phyloP scores from a whole-genome alignment of 257 asterid species.

The Penstemon barbatus region DNA sequence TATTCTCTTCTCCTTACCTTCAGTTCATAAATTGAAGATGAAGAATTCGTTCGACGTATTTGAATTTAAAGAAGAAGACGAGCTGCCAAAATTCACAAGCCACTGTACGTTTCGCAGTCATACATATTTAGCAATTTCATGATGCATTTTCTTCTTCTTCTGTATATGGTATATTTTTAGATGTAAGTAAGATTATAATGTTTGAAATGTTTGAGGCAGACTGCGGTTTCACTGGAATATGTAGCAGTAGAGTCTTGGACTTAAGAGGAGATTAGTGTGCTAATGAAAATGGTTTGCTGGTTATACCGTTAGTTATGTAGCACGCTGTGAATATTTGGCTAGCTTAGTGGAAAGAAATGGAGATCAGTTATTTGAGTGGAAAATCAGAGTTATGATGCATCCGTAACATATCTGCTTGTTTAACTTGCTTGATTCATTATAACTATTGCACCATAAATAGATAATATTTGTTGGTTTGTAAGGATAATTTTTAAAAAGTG shows the following conservation, averaged over 20 bases:
- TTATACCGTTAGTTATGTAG: neutral
- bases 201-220: neutral
- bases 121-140: neutral
- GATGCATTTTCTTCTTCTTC: neutral
- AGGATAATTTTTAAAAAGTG: neutral
- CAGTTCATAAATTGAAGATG: neutral
- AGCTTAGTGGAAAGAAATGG: neutral
- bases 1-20: no score
- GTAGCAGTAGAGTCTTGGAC: neutral
- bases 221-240: neutral
- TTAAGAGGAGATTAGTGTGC: neutral
- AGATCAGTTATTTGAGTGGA: neutral
- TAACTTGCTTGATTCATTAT: neutral
- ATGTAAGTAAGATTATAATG: no score
- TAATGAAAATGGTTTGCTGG: neutral
- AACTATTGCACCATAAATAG: neutral
- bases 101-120: neutral
- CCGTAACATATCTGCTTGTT: neutral
- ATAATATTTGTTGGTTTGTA: neutral
- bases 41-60: neutral
- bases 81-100: neutral
- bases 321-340: neutral
- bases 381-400: no score
- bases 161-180: no score
- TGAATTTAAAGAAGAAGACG: neutral